Evolutionary conservation across 352 stramenopile species (phyloP).

Genomic region (Globisporangium emineosum): DNA sequence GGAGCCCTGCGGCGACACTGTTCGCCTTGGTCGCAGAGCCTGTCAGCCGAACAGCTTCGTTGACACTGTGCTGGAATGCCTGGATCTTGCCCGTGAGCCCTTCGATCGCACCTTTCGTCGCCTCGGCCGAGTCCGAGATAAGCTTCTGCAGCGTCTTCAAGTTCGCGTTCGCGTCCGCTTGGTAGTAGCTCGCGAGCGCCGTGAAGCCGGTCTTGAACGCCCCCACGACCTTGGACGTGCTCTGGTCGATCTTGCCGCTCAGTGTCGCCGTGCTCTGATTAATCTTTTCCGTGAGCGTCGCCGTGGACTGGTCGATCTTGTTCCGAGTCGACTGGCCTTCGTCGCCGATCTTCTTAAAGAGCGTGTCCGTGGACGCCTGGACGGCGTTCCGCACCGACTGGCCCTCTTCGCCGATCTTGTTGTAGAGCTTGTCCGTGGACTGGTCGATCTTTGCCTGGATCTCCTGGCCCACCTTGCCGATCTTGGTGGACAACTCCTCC

Average conservation of each 20-base stretch:
- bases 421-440: slow-evolving; percentile 14
- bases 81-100: no score
- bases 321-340: slow-evolving; percentile 8
- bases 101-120: no score
- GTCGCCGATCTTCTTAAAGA: slow-evolving; percentile 16
- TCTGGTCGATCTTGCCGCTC: neutral
- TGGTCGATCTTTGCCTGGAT: slow-evolving; percentile 6
- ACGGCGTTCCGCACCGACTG: slow-evolving; percentile 13
- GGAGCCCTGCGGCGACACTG: no score
- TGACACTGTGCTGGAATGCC: no score
- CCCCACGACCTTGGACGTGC: no score
- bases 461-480: neutral
- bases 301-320: slow-evolving; percentile 11
- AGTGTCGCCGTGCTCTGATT: slow-evolving; percentile 13
- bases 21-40: no score
- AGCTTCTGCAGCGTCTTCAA: no score
- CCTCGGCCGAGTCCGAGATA: no score
- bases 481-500: slow-evolving; percentile 8
- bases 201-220: no score
- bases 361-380: slow-evolving; percentile 12
- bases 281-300: slow-evolving; percentile 10
- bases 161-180: no score
- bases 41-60: no score
- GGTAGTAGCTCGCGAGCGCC: no score
- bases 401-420: slow-evolving; percentile 4